Base-by-base conservation (phyloP, 176 grass and related monocot species). In the Oropetium thomaeum region DNA sequence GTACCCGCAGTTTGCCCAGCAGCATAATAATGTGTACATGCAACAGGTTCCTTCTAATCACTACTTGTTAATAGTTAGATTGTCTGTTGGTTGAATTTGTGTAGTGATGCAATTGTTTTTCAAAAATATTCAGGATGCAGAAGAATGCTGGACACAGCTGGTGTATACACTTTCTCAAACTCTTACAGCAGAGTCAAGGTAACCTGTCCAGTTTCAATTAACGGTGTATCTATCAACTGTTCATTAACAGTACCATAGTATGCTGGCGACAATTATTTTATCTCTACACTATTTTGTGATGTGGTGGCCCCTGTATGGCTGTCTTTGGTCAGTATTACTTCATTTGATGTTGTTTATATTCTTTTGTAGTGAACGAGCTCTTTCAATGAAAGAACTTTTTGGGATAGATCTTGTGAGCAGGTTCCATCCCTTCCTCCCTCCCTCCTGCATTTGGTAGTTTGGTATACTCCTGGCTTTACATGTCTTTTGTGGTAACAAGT, bases 1-100 rank as follows among this genome's bases (percentile, higher is more conserved):
- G 63, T 99, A 85, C 81, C 96, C 96, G 7, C 92, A 99, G 59
- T 99, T 99, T 92, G 92, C 96, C 49, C 49, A 96, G 58, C 96
- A 96, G 60, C 96, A 99, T 43, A 99, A 99, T 90, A 93, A 90
- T 68, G 84, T 89, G 79, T 99, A 99, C 83, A 99, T 99, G 96
- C 96, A 99, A 80, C 96, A 99, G 96, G 96, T 99, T 85, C 47
- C n/a, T 77, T 73, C 66, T 65, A 67, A 57, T 81, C 42, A 60
- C 41, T 22, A 43, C 44, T 58, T 1, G 29, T 79, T 74, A 74
- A 72, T 13, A 49, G 44, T 62, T 53, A 30, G n/a, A 41, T 78
- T 66, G 66, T 76, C 7, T 74, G 35, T 34, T 75, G 70, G 70
- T 58, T 58, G 12, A 43, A 73, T 62, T 78, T 78, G 22, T 78